Evolutionary conservation across 768 basidiomycete species (phyloP), one percentile per base, ranked within the genome.

Genomic region (Russula sp.): DNA sequence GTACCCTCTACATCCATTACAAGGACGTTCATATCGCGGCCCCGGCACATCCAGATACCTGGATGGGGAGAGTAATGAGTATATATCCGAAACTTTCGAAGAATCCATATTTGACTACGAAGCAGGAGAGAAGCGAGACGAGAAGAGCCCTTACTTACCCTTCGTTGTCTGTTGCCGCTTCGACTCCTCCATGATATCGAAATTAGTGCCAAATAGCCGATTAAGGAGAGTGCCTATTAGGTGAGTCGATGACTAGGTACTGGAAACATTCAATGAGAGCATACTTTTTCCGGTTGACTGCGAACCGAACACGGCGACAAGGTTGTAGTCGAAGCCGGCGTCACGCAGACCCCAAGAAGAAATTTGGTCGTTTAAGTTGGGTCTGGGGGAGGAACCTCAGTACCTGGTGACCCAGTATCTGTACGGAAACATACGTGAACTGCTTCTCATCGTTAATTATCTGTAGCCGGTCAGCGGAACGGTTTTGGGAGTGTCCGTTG

Each of bases 1-100:
- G 97, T 98, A 7, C 97, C 97, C 75, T 99, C 97, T 3, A 99
- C 97, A 73, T 99, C 97, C 97, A 99, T 98, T 22, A 99, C 97
- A 82, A 99, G 86, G 52, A 96, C 86, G 62, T 87, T 84, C 82
- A 91, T 89, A 61, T 83, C 87, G 67, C 87, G 81, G 6, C 87
- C 94, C 69, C 89, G 84, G 75, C 94, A 98, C 93, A 98, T 96
- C 97, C 97, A 99, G 64, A 99, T 98, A 69, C 97, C 94, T 96
- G 69, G 13, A 22, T 46, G 14, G 36, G 32, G 34, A 42, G 34
- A 32, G 10, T 24, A 13, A 26, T 60, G 1, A 60, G 53, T 22
- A 50, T n/a, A 32, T 30, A 18, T 22, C 20, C 34, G 8, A 28
- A 52, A 34, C 36, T n/a, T n/a, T n/a, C n/a, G n/a, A n/a, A n/a